phyloP scores from a whole-genome alignment of 1,139 yeast species.

The Debaryomyces fabryi region DNA sequence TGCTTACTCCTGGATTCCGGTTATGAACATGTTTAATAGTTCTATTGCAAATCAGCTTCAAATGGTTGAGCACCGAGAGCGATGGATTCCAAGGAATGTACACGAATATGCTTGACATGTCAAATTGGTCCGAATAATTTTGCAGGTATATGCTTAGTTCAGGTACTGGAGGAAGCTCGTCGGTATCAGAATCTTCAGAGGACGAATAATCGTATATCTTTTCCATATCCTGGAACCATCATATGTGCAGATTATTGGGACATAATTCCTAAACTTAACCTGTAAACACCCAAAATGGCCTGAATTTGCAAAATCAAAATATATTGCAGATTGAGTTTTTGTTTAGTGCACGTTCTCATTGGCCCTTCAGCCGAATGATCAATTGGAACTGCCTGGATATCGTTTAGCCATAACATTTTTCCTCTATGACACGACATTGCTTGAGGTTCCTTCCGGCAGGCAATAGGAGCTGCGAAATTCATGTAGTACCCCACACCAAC shows the following conservation, averaged over 20 bases:
- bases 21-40: constrained; percentile 7
- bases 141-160: constrained; percentile 17
- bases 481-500: neutral
- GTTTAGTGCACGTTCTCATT: neutral
- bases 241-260: neutral
- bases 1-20: constrained; percentile 1
- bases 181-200: constrained; percentile 10
- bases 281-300: neutral
- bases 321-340: neutral
- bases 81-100: constrained; percentile 21
- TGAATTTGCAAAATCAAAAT: neutral
- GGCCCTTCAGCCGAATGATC: no score
- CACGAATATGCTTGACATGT: constrained; percentile 16
- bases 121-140: constrained; percentile 14
- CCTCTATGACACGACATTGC: neutral
- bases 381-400: neutral
- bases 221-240: constrained; percentile 12
- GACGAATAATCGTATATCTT: constrained; percentile 13
- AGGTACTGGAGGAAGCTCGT: constrained; percentile 2
- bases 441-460: neutral
- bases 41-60: constrained; percentile 10
- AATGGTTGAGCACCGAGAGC: constrained; percentile 10
- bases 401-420: neutral
- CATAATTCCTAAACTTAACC: neutral
- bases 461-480: neutral